phyloP scores from a whole-genome alignment of 179 eudicot genomes.

The Beta lomatogona region DNA sequence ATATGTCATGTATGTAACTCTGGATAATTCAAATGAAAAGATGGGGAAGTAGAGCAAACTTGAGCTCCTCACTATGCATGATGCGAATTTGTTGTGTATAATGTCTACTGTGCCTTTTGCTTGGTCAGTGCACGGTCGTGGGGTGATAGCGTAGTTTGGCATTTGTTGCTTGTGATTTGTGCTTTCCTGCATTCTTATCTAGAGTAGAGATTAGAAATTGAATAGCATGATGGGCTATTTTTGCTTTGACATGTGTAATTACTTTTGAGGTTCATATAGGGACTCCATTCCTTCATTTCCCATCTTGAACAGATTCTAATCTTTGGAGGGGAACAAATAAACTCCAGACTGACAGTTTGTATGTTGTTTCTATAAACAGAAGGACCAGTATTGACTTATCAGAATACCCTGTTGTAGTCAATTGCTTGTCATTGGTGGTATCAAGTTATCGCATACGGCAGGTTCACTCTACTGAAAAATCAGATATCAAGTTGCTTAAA shows the following conservation, averaged over 20 bases:
- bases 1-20: not conserved
- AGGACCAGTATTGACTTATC: slow-evolving; percentile 3
- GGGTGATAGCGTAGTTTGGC: not conserved
- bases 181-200: too few relatives aligned
- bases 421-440: slow-evolving; percentile 7
- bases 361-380: slow-evolving; percentile 31
- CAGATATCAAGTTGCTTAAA: not conserved
- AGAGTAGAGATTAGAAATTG: not conserved
- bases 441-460: not conserved
- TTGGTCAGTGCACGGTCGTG: not conserved
- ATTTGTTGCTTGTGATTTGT: not conserved
- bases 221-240: not conserved
- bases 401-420: slow-evolving; percentile 4
- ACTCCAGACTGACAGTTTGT: slow-evolving; percentile 12
- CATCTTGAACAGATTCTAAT: not conserved
- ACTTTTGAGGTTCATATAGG: not conserved
- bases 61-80: not conserved
- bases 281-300: not conserved
- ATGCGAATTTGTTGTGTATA: too few relatives aligned
- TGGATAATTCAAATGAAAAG: not conserved
- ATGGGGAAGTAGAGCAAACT: not conserved
- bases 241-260: not conserved
- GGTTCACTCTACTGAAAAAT: slow-evolving; percentile 1
- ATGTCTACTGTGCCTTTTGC: not conserved
- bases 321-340: not conserved